Evolutionary conservation across 331 rosid species (phyloP).

Genomic region (Malus hybrid): DNA sequence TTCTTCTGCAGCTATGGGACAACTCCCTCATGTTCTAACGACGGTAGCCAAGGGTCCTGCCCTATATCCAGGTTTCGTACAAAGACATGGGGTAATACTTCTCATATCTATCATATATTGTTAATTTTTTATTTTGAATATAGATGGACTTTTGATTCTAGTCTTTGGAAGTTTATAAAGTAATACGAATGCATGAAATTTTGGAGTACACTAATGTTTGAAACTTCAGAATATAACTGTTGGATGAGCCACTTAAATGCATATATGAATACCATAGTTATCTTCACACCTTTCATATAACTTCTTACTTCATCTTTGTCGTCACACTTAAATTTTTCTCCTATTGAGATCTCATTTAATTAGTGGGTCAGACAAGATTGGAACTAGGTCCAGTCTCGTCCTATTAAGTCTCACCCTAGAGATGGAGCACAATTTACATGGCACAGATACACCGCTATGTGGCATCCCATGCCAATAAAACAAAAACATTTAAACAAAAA

Average conservation of each 20-base stretch:
- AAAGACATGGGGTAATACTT: slow-evolving; percentile 24
- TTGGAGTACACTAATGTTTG: not conserved
- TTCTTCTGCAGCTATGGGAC: slow-evolving; percentile 7
- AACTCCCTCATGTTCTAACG: slow-evolving; percentile 12
- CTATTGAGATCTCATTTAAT: not conserved
- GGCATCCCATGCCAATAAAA: too few species aligned
- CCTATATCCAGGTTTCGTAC: slow-evolving; percentile 18
- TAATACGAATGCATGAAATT: not conserved
- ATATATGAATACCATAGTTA: too few species aligned
- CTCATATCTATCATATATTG: not conserved
- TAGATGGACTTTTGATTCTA: not conserved
- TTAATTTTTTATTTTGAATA: not conserved
- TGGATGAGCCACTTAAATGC: not conserved
- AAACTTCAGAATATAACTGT: too few species aligned
- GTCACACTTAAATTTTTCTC: too few species aligned
- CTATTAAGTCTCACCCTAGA: not conserved
- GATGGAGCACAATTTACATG: too few species aligned
- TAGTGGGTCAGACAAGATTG: not conserved
- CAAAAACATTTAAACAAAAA: not conserved
- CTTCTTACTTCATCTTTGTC: not conserved
- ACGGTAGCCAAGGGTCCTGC: slow-evolving; percentile 2
- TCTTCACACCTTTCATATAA: too few species aligned
- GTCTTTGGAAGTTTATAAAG: not conserved
- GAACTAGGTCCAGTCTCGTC: not conserved
- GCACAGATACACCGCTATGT: too few species aligned